Percentiles rank a stretch among this genome's conserved stretches.
These are phyloP conservation scores for Yamadazyma buinensis DNA, from an alignment of 1,139 yeast genomes.

Conservation along the genomic window DNA sequence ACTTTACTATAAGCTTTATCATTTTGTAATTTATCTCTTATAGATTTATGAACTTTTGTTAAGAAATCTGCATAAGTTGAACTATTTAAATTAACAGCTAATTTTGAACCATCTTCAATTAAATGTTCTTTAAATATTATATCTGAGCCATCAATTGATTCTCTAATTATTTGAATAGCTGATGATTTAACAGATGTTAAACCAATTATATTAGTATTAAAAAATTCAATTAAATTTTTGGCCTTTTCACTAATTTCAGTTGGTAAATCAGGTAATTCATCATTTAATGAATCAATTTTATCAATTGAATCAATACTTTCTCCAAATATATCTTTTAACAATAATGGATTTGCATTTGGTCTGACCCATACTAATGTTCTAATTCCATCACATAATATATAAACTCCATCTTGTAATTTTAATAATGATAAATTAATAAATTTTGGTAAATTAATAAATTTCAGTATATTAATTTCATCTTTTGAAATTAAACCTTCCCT, in stretches of 20 bases:
- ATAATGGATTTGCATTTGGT: constrained; percentile 60
- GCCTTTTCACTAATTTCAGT: constrained; percentile 71
- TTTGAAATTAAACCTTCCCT: constrained; percentile 45
- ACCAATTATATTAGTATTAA: constrained; percentile 42
- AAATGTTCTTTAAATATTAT: constrained; percentile 55
- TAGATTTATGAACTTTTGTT: constrained; percentile 56
- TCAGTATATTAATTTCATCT: constrained; percentile 38
- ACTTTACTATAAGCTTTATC: constrained; percentile 35
- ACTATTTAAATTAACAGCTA: constrained; percentile 27
- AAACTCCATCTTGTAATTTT: constrained; percentile 70
- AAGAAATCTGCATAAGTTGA: constrained; percentile 61
- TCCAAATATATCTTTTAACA: constrained; percentile 77
- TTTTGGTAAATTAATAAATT: constrained; percentile 49
- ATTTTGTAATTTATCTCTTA: constrained; percentile 50
- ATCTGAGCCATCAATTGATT: constrained; percentile 62
- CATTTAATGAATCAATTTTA: constrained; percentile 47
- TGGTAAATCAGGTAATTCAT: constrained; percentile 66
- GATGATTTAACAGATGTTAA: constrained; percentile 26
- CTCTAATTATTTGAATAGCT: constrained; percentile 60
- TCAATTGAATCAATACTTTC: constrained; percentile 36
- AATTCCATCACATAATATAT: constrained; percentile 69
- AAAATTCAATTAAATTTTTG: constrained; percentile 52
- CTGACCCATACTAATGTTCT: constrained; percentile 67
- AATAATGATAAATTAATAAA: constrained; percentile 43
- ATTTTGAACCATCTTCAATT: constrained; percentile 61